These are phyloP conservation scores for Metschnikowia sp. DNA, from an alignment of 805 yeast genomes.

Conservation along the genomic window DNA sequence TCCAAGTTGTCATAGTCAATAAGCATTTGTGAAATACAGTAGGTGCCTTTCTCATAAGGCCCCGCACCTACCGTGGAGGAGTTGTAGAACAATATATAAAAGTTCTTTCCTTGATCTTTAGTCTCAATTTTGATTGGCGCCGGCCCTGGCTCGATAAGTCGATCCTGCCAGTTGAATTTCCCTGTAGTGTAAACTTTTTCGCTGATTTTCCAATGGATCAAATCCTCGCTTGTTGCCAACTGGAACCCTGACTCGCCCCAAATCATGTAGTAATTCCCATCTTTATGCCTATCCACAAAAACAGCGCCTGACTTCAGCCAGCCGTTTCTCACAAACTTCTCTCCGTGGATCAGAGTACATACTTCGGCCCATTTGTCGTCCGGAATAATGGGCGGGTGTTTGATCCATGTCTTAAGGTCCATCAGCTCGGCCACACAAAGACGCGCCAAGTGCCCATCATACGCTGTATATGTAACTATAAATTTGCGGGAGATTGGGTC, in stretches of 20 bases:
- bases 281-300: constrained; percentile 28
- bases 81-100: constrained; percentile 38
- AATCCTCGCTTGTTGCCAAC: constrained; percentile 34
- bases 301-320: constrained; percentile 45
- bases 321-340: constrained; percentile 24
- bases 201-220: constrained; percentile 32
- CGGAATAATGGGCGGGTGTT: constrained; percentile 33
- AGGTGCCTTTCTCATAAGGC: constrained; percentile 28
- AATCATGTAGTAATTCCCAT: constrained; percentile 40
- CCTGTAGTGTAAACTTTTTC: constrained; percentile 27
- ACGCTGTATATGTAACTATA: constrained; percentile 41
- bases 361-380: constrained; percentile 31
- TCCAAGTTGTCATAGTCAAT: constrained; percentile 35
- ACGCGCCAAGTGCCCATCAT: constrained; percentile 32
- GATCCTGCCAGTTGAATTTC: constrained; percentile 29
- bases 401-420: constrained; percentile 37
- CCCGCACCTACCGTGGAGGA: constrained; percentile 37
- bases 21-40: constrained; percentile 38
- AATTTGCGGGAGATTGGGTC: constrained; percentile 34
- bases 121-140: constrained; percentile 36
- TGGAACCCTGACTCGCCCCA: constrained; percentile 42
- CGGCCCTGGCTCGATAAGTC: constrained; percentile 40
- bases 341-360: constrained; percentile 23
- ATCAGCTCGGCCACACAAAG: constrained; percentile 38
- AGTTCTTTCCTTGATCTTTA: constrained; percentile 22